Conservation (phyloP, 2,329 filamentous ascomycete genomes). For the Talaromyces sp. region DNA sequence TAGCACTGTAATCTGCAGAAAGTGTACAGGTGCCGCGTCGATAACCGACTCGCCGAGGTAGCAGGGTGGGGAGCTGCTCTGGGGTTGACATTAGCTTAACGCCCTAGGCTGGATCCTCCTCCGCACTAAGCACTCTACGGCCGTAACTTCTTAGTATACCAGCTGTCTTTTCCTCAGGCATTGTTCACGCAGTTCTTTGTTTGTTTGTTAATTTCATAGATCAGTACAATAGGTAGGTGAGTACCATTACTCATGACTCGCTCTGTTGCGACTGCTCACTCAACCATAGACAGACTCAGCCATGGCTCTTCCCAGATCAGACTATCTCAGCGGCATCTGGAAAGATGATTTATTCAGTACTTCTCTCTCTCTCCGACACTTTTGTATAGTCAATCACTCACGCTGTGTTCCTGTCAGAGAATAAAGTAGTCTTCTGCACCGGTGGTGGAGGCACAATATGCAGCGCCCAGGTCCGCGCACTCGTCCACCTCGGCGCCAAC, state of each 20-base stretch:
- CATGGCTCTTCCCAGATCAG: conserved; percentile 68
- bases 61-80: not conserved
- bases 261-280: not conserved
- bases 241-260: not conserved
- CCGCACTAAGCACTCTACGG: not conserved
- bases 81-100: not conserved
- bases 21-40: too few relatives aligned
- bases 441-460: conserved; percentile 93
- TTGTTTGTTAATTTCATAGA: not conserved
- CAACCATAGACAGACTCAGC: not conserved
- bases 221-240: not conserved
- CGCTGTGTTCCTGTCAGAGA: conserved; percentile 45
- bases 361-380: not conserved
- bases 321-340: conserved; percentile 82
- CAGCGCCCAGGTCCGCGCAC: conserved; percentile 84
- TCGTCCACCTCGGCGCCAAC: conserved; percentile 87
- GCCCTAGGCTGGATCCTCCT: not conserved
- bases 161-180: not conserved
- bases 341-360: conserved; percentile 80
- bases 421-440: conserved; percentile 91
- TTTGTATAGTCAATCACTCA: not conserved
- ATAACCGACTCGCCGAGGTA: not conserved
- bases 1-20: too few relatives aligned
- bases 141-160: not conserved
- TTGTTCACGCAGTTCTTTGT: not conserved